Evolutionary conservation across 768 basidiomycete genomes (phyloP), one percentile per base, ranked within the genome.

Genomic region (Serpula lacrymans): DNA sequence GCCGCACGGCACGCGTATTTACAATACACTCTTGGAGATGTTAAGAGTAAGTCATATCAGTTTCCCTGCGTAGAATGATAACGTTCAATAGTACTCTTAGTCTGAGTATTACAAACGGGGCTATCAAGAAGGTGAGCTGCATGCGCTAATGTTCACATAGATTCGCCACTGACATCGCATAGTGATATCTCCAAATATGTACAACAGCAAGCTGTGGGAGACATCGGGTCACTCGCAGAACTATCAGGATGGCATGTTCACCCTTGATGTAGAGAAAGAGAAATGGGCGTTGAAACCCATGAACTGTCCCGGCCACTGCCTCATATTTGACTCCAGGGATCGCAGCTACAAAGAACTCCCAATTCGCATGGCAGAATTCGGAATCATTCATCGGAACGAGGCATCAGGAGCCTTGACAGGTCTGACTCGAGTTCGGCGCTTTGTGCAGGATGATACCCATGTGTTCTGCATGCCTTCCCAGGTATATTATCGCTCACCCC

Each of bases 171-270:
- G n/a, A n/a, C n/a, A n/a, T n/a, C n/a, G n/a, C 38, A 11, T 47
- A 90, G 95, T 99, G 49, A 96, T 96, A 51, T 91, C 96, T 5
- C 96, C 96, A 8, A 98, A 97, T 65, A 94, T 98, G 80, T 98
- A 79, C 77, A 81, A 95, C 74, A 75, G 80, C 44, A 95, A 97
- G 61, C 77, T 99, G 13, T 99, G 96, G 96, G 85, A 98, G 67
- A 92, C 88, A 1, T 97, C 95, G 0, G 96, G 96, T 2, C 96
- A 97, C 60, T 96, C 88, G 95, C 80, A 90, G 55, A 95, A 98
- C 61, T 99, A 97, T 72, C 83, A 87, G 60, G 94, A 98, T 39
- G 93, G 91, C 66, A 99, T 99, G 96, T 99, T 98, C 69, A 62
- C 74, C 32, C 81, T 98, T 43, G 88, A 94, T 42, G 67, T 97